Evolutionary conservation across 2,329 filamentous ascomycete species (phyloP), one percentile per base, ranked within the genome.

Genomic region (Aspergillus hortae): DNA sequence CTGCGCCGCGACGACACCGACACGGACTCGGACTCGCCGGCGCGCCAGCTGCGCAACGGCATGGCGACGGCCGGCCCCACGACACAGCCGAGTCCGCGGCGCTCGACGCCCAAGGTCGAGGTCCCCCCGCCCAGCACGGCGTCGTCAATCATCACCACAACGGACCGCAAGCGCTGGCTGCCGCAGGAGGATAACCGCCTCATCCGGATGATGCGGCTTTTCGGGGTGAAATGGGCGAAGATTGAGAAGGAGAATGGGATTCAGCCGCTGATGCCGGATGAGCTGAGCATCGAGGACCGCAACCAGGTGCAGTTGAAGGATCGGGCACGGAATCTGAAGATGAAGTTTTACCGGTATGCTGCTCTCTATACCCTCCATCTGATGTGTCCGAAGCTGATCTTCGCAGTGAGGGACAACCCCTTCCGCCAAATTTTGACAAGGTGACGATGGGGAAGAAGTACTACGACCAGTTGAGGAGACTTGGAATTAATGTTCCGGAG

Each of bases 251-350:
- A 62, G 27, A 71, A 72, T 27, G 54, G 58, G 3, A 43, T 58
- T 0, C 61, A 62, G 14, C 70, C 69, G 2, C 59, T 49, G 4
- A 35, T 60, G 48, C 44, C 67, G 45, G 65, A 67, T 32, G 61
- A 66, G 10, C 64, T 64, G 2, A 46, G 66, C 40, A 60, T 80
- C 15, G 51, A 49, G 4, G 55, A 59, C 2, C 72, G 82, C 2
- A 70, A 65, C 5, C 78, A 84, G 53, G 78, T 81, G 2, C 77
- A 81, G 42, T 54, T 84, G 6, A 81, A 80, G 57, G 79, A 81
- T 56, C 77, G 76, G 54, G 81, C 80, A 4, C 72, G 81, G 46
- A 82, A 81, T 54, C 65, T 84, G 52, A 80, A 79, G 61, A 67
- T 74, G 38, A 36, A 44, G 19, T 53, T 48, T 25, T 15, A 36